Percentiles rank a stretch among this genome's conserved stretches.
Conservation (phyloP, 23 red algal genomes). For the Pyropia haitanensis region DNA sequence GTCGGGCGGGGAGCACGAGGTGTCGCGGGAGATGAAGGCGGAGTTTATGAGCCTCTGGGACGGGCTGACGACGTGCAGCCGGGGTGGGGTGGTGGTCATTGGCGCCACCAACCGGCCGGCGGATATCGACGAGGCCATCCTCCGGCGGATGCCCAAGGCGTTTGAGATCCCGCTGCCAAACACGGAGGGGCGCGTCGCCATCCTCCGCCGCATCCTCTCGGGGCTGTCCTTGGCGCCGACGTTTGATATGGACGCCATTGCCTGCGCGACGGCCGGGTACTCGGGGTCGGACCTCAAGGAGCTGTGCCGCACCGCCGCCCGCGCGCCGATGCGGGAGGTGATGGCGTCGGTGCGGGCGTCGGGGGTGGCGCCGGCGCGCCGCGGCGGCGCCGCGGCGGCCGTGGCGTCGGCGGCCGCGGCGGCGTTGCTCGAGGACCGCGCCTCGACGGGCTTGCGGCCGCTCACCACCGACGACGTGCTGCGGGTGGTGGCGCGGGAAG, state of each 20-base stretch:
- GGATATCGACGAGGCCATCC: slow-evolving; percentile 94
- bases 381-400: neutral
- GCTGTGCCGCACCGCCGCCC: slow-evolving; percentile 81
- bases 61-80: slow-evolving; percentile 68
- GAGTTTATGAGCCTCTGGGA: slow-evolving; percentile 99
- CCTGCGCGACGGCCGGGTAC: slow-evolving; percentile 68
- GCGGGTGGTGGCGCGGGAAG: neutral
- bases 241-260: slow-evolving; percentile 33
- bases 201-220: slow-evolving; percentile 61
- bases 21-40: slow-evolving; percentile 94
- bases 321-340: slow-evolving; percentile 61
- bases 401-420: neutral
- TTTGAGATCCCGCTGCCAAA: slow-evolving; percentile 81
- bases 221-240: slow-evolving; percentile 30
- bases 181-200: slow-evolving; percentile 40
- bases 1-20: slow-evolving; percentile 68
- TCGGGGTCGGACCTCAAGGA: slow-evolving; percentile 93
- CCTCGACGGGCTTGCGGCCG: slow-evolving; percentile 3
- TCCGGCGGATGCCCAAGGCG: slow-evolving; percentile 76
- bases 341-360: slow-evolving; percentile 30
- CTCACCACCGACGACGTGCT: slow-evolving; percentile 43
- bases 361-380: neutral
- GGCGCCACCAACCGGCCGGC: slow-evolving; percentile 95
- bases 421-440: neutral
- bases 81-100: slow-evolving; percentile 65